Base-by-base conservation (phyloP, 2,329 filamentous ascomycete species). In the Colletotrichum tamarilloi region DNA sequence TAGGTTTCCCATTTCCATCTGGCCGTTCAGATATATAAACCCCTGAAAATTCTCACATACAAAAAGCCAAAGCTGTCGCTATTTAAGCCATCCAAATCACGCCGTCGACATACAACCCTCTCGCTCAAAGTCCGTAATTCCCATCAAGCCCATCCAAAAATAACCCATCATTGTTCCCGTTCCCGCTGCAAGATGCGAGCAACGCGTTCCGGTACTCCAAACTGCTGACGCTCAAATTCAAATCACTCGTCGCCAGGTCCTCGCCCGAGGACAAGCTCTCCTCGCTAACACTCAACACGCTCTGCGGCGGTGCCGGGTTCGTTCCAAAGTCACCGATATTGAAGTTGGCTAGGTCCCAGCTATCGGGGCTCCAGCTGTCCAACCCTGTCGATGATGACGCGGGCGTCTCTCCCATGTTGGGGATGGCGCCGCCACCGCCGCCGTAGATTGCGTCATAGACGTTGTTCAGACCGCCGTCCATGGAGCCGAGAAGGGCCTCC, bases 361-460 rank as follows among this genome's bases (percentile, higher is more conserved):
- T 83, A 72, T 91, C 88, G 0, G 88, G 87, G 1, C 89, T 88
- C 90, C 89, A 91, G 64, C 85, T 84, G 24, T 80, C 81, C 49
- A 81, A 78, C 60, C 79, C 79, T 16, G 83, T 80, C 1, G 81
- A 77, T 4, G 62, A 46, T n/a, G 82, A 84, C 0, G 85, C 79
- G 22, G 87, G 82, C 12, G 87, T 82, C 26, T 87, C 84, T 42
- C 86, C 83, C 38, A 87, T 80, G 4, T 83, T 84, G 74, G 85
- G 82, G 58, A 86, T 86, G 11, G 88, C 87, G 5, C 62, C 58
- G 6, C 46, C 53, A 24, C 46, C 59, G 0, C 93, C 93, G 49
- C 93, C 93, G 76, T 95, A 95, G 68, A 95, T 94, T 53, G 92
- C 92, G 79, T 95, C 92, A 81, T 94, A 97, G n/a, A 97, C 92